Conservation (phyloP, 495 filamentous ascomycete species). For the Xanthoparmelia taractica region DNA sequence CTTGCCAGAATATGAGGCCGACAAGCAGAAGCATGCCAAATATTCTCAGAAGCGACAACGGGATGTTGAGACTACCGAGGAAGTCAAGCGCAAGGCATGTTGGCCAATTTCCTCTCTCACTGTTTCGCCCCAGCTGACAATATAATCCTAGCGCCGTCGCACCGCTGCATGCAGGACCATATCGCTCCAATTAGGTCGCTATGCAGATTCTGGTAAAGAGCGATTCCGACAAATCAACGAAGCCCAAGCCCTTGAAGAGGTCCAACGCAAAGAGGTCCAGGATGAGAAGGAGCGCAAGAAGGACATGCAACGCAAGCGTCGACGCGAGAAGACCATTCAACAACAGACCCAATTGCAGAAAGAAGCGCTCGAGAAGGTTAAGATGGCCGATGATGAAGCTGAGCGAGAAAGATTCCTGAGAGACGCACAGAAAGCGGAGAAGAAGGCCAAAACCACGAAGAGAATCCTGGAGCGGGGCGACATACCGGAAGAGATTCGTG, state of each 20-base stretch:
- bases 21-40: slow-evolving; percentile 46
- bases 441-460: slow-evolving; percentile 79
- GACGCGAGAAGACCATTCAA: slow-evolving; percentile 91
- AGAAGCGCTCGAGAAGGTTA: slow-evolving; percentile 68
- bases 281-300: slow-evolving; percentile 99
- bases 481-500: slow-evolving; percentile 69
- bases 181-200: slow-evolving; percentile 45
- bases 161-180: slow-evolving; percentile 42
- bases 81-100: slow-evolving; percentile 50
- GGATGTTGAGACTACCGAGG: slow-evolving; percentile 51
- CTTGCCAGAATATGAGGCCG: slow-evolving; percentile 51
- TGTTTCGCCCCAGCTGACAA: slow-evolving; percentile 27
- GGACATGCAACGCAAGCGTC: slow-evolving; percentile 95
- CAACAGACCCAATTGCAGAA: slow-evolving; percentile 77
- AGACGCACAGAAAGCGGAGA: slow-evolving; percentile 76
- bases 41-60: slow-evolving; percentile 53
- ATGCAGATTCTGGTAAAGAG: slow-evolving; percentile 46
- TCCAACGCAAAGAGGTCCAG: slow-evolving; percentile 79
- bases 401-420: slow-evolving; percentile 69
- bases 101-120: slow-evolving; percentile 29
- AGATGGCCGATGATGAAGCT: slow-evolving; percentile 63
- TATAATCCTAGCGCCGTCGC: slow-evolving; percentile 46
- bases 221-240: slow-evolving; percentile 51
- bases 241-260: slow-evolving; percentile 68
- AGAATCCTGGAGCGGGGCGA: slow-evolving; percentile 76